Evolutionary conservation across 2,329 filamentous ascomycete species (phyloP), one percentile per base, ranked within the genome.

Genomic region (Xylariaceae sp.): DNA sequence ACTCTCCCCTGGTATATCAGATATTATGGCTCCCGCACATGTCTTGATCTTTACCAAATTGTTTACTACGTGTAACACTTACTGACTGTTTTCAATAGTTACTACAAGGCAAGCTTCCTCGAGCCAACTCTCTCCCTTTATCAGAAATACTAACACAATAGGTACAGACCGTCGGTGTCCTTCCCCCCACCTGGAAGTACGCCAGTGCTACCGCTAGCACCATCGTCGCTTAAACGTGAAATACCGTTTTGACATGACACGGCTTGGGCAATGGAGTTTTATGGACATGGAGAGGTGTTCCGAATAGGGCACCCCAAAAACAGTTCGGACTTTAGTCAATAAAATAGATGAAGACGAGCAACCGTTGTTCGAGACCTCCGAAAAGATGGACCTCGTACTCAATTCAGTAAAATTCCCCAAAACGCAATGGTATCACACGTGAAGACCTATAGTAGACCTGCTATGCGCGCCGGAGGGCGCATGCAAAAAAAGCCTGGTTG

Each of bases 131-230:
- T 15, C 9, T 18, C 8, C 11, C 3, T 37, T 17, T 41, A 55
- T 55, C 35, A 41, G 15, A 11, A 51, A 17, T 9, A 53, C 61
- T 63, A 63, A 63, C 56, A 13, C 3, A 15, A 13, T 13, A 52
- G 11, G 52, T 34, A 23, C 30, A 61, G 61, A 93, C 92, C 78
- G 93, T 87, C 75, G 85, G 85, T 77, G 84, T 88, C 74, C 83
- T 88, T 65, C 84, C 93, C 74, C 93, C 93, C 72, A 97, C 90
- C 82, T 97, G 93, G 93, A 92, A 90, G 84, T 97, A 97, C 86
- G 93, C 97, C 89, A 90, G 86, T 78, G 91, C 93, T 77, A 97
- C 93, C 72, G 93, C 93, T 81, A 90, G 85, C 85, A 96, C 92
- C 76, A 83, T 96, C 73, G 92, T 96, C 78, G 86, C 92, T 79